These are phyloP conservation scores for Phytophthora citrophthora DNA, from an alignment of 352 stramenopile species.

Conservation along the genomic window DNA sequence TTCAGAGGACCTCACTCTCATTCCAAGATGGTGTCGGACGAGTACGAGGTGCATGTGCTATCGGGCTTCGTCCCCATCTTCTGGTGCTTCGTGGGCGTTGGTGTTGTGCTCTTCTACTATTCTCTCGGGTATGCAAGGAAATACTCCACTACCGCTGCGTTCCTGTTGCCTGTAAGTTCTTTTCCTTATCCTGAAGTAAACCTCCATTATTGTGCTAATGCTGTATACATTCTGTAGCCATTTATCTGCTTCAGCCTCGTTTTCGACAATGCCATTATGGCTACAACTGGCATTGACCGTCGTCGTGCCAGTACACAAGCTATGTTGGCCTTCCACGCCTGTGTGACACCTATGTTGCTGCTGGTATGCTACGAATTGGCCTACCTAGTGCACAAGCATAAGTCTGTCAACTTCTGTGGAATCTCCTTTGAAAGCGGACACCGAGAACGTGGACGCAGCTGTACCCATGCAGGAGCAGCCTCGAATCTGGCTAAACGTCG, in stretches of 20 bases:
- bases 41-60: conserved; percentile 53
- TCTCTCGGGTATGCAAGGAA: conserved; percentile 77
- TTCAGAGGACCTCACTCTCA: no score
- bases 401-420: conserved; percentile 91
- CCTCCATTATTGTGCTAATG: conserved; percentile 2
- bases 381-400: conserved; percentile 92
- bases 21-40: conserved; percentile 4
- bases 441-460: conserved; percentile 42
- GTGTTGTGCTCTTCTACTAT: conserved; percentile 76
- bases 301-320: conserved; percentile 55
- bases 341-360: conserved; percentile 85
- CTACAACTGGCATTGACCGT: conserved; percentile 74
- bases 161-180: conserved; percentile 71
- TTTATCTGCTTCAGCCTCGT: conserved; percentile 83
- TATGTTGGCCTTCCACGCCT: conserved; percentile 86
- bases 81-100: conserved; percentile 68
- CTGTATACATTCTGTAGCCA: conserved; percentile 43
- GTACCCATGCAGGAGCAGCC: conserved; percentile 20
- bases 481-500: conserved; percentile 32
- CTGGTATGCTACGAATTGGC: conserved; percentile 91
- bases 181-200: not conserved
- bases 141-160: conserved; percentile 75
- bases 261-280: conserved; percentile 86
- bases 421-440: conserved; percentile 88
- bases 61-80: conserved; percentile 65